Evolutionary conservation across 371 early-diverging fungal species (phyloP).

Genomic region (Rhizopus stolonifer): DNA sequence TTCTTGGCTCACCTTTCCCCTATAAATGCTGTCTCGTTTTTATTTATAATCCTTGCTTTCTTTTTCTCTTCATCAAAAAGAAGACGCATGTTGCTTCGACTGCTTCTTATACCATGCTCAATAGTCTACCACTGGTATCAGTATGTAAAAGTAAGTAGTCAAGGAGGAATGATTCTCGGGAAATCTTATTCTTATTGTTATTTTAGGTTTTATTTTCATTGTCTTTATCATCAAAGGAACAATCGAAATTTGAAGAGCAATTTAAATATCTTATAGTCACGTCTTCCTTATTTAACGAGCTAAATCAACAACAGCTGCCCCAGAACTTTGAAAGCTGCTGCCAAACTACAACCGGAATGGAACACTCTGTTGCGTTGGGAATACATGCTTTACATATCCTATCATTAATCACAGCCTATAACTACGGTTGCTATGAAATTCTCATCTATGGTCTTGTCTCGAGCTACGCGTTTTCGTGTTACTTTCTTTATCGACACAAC

Average conservation of each 20-base stretch:
- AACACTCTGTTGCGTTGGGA: not conserved
- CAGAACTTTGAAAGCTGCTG: not conserved
- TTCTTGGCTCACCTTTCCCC: not conserved
- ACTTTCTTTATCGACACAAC: conserved; percentile 19
- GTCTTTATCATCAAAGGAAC: conserved; percentile 50
- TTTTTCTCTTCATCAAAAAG: not conserved
- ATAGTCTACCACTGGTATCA: not conserved
- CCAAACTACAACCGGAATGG: not conserved
- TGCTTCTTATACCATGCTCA: not conserved
- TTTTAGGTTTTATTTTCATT: conserved; percentile 31
- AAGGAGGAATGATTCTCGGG: too few species aligned
- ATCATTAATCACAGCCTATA: not conserved
- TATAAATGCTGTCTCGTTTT: not conserved
- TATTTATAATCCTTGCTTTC: not conserved
- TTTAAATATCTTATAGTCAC: conserved; percentile 68
- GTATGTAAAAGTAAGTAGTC: not conserved
- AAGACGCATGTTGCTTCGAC: not conserved
- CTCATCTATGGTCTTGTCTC: not conserved
- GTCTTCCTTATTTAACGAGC: conserved; percentile 60
- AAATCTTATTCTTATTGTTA: not conserved
- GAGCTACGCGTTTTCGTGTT: conserved; percentile 2
- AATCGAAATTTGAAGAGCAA: conserved; percentile 64
- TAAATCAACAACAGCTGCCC: conserved; percentile 11
- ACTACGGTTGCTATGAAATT: not conserved
- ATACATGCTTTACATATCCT: not conserved